Base-by-base conservation (phyloP, 2,329 filamentous ascomycete species). In the Botrytis squamosa region DNA sequence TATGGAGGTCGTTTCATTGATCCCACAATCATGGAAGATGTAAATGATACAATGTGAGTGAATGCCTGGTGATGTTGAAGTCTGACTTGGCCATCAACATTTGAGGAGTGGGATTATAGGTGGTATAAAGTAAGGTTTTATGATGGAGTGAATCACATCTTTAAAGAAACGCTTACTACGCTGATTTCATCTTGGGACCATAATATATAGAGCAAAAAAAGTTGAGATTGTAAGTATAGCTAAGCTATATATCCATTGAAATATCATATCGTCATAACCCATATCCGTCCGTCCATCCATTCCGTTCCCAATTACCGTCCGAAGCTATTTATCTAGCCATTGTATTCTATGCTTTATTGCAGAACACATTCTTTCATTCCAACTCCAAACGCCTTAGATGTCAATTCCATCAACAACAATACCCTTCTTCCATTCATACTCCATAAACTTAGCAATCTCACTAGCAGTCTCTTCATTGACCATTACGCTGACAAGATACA, bases 381-480 rank as follows among this genome's bases (percentile, higher is more conserved):
- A 55, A 77, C 74, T 75, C 63, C 76, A 62, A 20, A 77, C 76
- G 76, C 76, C 78, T 77, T 89, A 95, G 83, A 96, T 92, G 84
- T 96, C 93, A 82, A 95, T 90, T 76, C 92, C 92, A 82, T 95
- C 92, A 78, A 95, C 91, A 78, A 94, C 93, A 82, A 93, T 86
- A 78, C 93, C 93, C 90, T 95, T 95, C 82, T 89, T 88, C 94
- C 94, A 97, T 80, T 88, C 89, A 86, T 95, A 93, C 85, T 95
- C 92, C 86, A 96, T 90, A 77, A 88, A 79, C 76, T 91, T 88
- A 80, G 92, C 91, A 77, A 93, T 90, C 84, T 95, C 92, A 74
- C 90, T 88, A 76, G 93, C 93, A 75, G 90, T 87, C 71, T 93
- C 92, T 80, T 93, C 90, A 75, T 90, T 92, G 68, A 95, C 93